phyloP scores from a whole-genome alignment of 495 filamentous ascomycete genomes.

The Cryomyces minteri region DNA sequence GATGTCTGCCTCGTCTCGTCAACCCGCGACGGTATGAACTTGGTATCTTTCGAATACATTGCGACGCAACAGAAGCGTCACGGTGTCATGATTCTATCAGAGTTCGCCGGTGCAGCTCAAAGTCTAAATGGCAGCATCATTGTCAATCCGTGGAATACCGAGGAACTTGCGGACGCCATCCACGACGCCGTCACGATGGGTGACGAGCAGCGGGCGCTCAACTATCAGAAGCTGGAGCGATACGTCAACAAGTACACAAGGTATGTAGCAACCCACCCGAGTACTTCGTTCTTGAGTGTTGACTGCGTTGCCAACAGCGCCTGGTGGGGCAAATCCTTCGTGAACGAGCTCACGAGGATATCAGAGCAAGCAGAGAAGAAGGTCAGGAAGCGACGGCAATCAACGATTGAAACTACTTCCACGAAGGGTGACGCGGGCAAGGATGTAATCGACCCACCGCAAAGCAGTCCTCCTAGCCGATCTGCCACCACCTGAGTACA shows the following conservation, averaged over 20 bases:
- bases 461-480: too few species aligned
- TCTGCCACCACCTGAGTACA: too few species aligned
- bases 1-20: slow-evolving; percentile 83
- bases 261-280: slow-evolving; percentile 15
- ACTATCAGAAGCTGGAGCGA: slow-evolving; percentile 60
- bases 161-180: slow-evolving; percentile 72
- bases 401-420: too few species aligned
- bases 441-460: too few species aligned
- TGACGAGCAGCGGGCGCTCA: slow-evolving; percentile 63
- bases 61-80: slow-evolving; percentile 69
- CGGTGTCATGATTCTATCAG: slow-evolving; percentile 80
- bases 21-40: slow-evolving; percentile 92
- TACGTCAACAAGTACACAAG: slow-evolving; percentile 84
- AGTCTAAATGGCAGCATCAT: slow-evolving; percentile 71
- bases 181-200: slow-evolving; percentile 71
- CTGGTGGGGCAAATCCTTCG: slow-evolving; percentile 95
- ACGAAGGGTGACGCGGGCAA: too few species aligned
- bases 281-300: neutral
- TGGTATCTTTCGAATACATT: slow-evolving; percentile 92
- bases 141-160: slow-evolving; percentile 84
- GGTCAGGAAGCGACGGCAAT: slow-evolving; percentile 3
- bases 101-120: slow-evolving; percentile 80
- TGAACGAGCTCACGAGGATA: slow-evolving; percentile 61
- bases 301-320: slow-evolving; percentile 32
- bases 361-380: slow-evolving; percentile 34